Evolutionary conservation across 495 filamentous ascomycete species (phyloP), one percentile per base, ranked within the genome.

Genomic region (Neurospora sp.): DNA sequence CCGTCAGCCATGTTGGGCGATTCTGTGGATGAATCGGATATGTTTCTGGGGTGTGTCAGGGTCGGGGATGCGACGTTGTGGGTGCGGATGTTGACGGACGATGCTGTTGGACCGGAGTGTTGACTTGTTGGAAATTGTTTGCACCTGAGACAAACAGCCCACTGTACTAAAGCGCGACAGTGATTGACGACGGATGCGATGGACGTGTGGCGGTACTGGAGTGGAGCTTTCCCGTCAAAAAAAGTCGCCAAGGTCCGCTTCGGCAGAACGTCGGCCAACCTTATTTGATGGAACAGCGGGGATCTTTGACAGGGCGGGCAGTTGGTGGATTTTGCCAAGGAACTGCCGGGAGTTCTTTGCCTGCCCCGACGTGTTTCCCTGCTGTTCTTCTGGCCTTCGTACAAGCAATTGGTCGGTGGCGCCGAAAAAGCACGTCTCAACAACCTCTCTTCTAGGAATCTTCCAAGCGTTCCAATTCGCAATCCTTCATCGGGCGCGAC

Each of bases 1-100:
- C 82, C 81, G 78, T 97, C 95, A 66, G 95, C 92, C 96, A 99
- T 99, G 54, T 34, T 66, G 54, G 54, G 54, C 54, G 31, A 66
- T 66, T 17, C 0, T 66, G 15, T 17, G 6, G 9, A 13, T 36
- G 28, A 34, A 15, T 34, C 96, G 73, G 73, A 72, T 70, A 70
- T 11, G 59, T 6, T 59, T 59, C 7, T 28, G 31, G 11, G 9
- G 69, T 70, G 15, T 71, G 38, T n/a, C 69, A 48, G 39, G 36
- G 36, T 72, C 74, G 8, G 34, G 28, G 54, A 8, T 66, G 54
- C 54, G 28, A 66, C 15, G 71, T 75, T 42, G 71, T 54, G 31
- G 62, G 48, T 74, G 45, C 72, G 39, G 43, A 38, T 31, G 40
- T 73, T 62, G 71, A 69, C 40, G 73, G 71, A 69, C 40, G 73